Evolutionary conservation across 345 rosid genomes (phyloP).

Genomic region (Populus deltoides): DNA sequence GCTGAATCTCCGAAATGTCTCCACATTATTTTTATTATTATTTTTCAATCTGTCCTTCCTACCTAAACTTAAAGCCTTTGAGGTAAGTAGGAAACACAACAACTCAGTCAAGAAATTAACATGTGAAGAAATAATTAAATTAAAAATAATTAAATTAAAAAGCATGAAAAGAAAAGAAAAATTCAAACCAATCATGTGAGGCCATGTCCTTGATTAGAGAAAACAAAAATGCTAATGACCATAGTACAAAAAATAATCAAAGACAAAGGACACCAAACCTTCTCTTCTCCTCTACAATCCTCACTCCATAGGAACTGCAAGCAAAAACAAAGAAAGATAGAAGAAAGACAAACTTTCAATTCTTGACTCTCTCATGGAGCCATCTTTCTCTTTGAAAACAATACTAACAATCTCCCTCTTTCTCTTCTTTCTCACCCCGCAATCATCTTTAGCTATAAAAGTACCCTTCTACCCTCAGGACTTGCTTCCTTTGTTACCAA

Average conservation of each 20-base stretch:
- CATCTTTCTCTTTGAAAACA: background rate
- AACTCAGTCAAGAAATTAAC: too few species aligned
- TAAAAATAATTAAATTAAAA: too few species aligned
- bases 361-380: slow-evolving; percentile 14
- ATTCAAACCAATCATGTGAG: background rate
- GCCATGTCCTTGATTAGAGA: background rate
- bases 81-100: too few species aligned
- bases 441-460: slow-evolving; percentile 4
- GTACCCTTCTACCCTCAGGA: slow-evolving; percentile 71
- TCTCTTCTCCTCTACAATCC: background rate
- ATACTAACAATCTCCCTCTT: background rate
- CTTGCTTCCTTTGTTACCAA: slow-evolving; percentile 66
- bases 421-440: slow-evolving; percentile 7
- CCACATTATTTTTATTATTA: too few species aligned
- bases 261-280: background rate
- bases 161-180: too few species aligned
- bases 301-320: background rate
- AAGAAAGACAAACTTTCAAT: background rate
- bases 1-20: too few species aligned
- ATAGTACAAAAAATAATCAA: background rate
- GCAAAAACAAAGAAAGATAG: background rate
- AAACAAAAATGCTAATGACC: too few species aligned
- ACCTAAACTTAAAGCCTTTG: too few species aligned
- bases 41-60: too few species aligned
- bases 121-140: too few species aligned